A percentile compares a stretch with the other conserved stretches of the same genome.
Conservation (phyloP, 192 early-diverging fungal genomes). For the Umbelopsis sp. region DNA sequence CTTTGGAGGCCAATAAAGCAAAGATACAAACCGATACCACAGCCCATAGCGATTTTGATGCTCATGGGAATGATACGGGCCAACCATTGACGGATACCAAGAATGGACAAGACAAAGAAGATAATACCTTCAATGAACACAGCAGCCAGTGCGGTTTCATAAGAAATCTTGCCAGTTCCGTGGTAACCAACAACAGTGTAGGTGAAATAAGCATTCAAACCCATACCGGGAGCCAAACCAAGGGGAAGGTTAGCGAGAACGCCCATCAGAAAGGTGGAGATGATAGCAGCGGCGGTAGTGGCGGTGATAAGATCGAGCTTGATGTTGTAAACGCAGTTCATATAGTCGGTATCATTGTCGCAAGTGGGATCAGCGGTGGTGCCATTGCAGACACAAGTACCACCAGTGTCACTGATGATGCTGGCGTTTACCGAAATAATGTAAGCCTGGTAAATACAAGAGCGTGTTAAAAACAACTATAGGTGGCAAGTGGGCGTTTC, state of each 20-base stretch:
- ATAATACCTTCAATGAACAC: conserved; percentile 84
- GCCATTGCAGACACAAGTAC: conserved; percentile 73
- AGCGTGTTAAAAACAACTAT: not conserved
- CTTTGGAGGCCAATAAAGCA: conserved; percentile 79
- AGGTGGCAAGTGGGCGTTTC: not conserved
- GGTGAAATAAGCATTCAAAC: conserved; percentile 82
- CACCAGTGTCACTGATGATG: conserved; percentile 77
- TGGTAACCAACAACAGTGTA: conserved; percentile 84
- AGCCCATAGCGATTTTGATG: conserved; percentile 74
- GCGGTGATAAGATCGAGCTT: conserved; percentile 76
- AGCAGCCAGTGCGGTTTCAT: conserved; percentile 69
- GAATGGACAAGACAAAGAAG: conserved; percentile 73
- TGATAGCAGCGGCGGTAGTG: conserved; percentile 66
- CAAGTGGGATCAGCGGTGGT: conserved; percentile 57
- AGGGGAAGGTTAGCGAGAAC: conserved; percentile 75
- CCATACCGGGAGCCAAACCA: conserved; percentile 82
- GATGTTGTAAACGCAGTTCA: conserved; percentile 60
- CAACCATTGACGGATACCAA: conserved; percentile 83
- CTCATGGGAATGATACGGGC: conserved; percentile 70
- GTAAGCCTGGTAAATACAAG: conserved; percentile 48
- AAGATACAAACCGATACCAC: conserved; percentile 80
- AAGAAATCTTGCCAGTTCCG: conserved; percentile 75
- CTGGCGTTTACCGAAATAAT: conserved; percentile 75
- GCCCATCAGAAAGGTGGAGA: conserved; percentile 71
- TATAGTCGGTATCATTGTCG: conserved; percentile 61